A percentile compares a stretch with the other conserved stretches of the same genome.
These are phyloP conservation scores for Pleurostoma richardsiae DNA, from an alignment of 2,329 filamentous ascomycete genomes.

Conservation along the genomic window DNA sequence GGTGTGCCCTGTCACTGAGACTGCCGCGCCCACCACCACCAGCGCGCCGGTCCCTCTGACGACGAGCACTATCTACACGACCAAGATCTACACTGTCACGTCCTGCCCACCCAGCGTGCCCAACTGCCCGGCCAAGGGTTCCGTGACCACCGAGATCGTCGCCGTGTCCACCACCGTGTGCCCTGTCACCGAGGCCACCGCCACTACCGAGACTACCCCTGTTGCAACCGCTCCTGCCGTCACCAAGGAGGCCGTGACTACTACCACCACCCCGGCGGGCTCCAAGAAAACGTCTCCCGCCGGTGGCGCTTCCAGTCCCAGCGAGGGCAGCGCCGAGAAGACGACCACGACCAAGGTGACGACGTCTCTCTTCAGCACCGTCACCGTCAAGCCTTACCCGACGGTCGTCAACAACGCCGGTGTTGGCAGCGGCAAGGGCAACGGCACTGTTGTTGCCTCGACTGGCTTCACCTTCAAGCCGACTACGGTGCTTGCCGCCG, in stretches of 20 bases:
- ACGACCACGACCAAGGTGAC: not conserved
- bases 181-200: constrained; percentile 7
- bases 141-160: constrained; percentile 19
- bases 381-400: not conserved
- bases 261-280: not conserved
- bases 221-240: not conserved
- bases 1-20: not conserved
- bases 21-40: not conserved
- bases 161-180: constrained; percentile 29
- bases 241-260: constrained; percentile 1
- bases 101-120: constrained; percentile 21
- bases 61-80: constrained; percentile 23
- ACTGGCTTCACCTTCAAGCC: not conserved
- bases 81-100: constrained; percentile 25
- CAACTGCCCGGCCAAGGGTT: constrained; percentile 32
- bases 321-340: not conserved
- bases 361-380: not conserved
- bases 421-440: not conserved
- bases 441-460: not conserved
- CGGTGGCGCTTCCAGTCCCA: not conserved
- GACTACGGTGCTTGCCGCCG: not conserved
- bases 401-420: not conserved
- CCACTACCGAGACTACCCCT: not conserved
- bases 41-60: not conserved
- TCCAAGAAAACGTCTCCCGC: too few species aligned